A percentile compares a stretch with the other conserved stretches of the same genome.
These are phyloP conservation scores for Thelephora aurantiotincta DNA, from an alignment of 768 basidiomycete species.

Conservation along the genomic window DNA sequence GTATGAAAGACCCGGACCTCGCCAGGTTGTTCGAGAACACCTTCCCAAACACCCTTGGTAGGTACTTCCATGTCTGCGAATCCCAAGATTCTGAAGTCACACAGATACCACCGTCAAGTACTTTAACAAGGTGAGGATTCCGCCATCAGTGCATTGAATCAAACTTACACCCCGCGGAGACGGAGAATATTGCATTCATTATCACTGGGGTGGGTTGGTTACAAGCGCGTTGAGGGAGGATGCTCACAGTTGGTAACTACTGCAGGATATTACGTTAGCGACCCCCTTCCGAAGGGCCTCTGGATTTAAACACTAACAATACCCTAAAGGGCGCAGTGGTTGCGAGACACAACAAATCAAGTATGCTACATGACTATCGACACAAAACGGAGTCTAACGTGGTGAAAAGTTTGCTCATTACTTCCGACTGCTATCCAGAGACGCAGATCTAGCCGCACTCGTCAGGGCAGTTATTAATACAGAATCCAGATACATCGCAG, in stretches of 20 bases:
- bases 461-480: slow-evolving; percentile 78
- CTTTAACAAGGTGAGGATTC: slow-evolving; percentile 37
- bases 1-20: slow-evolving; percentile 64
- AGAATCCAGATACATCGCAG: slow-evolving; percentile 56
- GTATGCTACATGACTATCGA: slow-evolving; percentile 19
- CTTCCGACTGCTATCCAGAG: slow-evolving; percentile 38
- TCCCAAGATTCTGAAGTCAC: neutral
- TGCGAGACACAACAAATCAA: slow-evolving; percentile 73
- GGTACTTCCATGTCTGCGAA: slow-evolving; percentile 5
- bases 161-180: slow-evolving; percentile 19
- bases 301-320: slow-evolving; percentile 5
- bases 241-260: neutral
- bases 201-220: slow-evolving; percentile 49
- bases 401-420: slow-evolving; percentile 53
- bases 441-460: slow-evolving; percentile 43
- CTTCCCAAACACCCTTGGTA: slow-evolving; percentile 71
- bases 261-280: slow-evolving; percentile 63
- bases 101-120: slow-evolving; percentile 72
- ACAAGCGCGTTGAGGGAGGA: neutral
- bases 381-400: neutral
- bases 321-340: slow-evolving; percentile 56
- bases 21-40: slow-evolving; percentile 73
- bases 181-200: slow-evolving; percentile 63
- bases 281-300: neutral
- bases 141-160: too few species aligned